Conservation (phyloP, 2,329 filamentous ascomycete species). For the Cladophialophora carrionii region DNA sequence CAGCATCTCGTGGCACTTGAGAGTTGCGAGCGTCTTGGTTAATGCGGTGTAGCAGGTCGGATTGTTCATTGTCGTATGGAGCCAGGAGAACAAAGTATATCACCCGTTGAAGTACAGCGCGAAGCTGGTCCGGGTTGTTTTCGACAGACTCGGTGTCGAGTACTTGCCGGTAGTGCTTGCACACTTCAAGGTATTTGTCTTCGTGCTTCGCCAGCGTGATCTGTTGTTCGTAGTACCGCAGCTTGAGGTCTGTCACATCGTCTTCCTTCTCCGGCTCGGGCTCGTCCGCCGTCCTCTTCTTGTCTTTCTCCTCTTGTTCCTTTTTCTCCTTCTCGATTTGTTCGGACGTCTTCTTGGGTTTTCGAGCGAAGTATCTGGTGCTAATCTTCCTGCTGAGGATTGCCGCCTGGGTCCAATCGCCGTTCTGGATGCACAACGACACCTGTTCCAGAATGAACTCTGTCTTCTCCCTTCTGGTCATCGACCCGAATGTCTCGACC, state of each 20-base stretch:
- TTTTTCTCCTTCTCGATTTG: constrained; percentile 89
- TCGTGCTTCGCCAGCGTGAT: constrained; percentile 95
- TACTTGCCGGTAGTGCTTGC: constrained; percentile 97
- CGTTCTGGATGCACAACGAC: constrained; percentile 88
- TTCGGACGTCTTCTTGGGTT: constrained; percentile 86
- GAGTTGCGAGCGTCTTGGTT: constrained; percentile 80
- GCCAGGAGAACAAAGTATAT: constrained; percentile 97
- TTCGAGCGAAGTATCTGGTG: constrained; percentile 86
- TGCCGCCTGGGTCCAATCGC: constrained; percentile 92
- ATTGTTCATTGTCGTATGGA: constrained; percentile 97
- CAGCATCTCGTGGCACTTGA: constrained; percentile 76
- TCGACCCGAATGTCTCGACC: constrained; percentile 98
- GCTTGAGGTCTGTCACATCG: constrained; percentile 93
- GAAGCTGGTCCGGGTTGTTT: constrained; percentile 81
- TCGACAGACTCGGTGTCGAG: constrained; percentile 95
- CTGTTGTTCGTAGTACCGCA: constrained; percentile 96
- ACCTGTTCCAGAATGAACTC: constrained; percentile 98
- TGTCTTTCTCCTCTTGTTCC: constrained; percentile 80
- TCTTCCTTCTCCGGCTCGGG: constrained; percentile 73
- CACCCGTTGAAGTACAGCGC: constrained; percentile 85
- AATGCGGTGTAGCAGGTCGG: constrained; percentile 92
- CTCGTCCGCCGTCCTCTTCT: constrained; percentile 75
- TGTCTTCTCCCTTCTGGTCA: constrained; percentile 96
- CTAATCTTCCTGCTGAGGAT: constrained; percentile 97
- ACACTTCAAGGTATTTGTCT: constrained; percentile 93